A percentile compares a stretch with the other conserved stretches of the same genome.
Evolutionary conservation across 495 filamentous ascomycete genomes (phyloP).

Genomic region (Neurospora sp.): DNA sequence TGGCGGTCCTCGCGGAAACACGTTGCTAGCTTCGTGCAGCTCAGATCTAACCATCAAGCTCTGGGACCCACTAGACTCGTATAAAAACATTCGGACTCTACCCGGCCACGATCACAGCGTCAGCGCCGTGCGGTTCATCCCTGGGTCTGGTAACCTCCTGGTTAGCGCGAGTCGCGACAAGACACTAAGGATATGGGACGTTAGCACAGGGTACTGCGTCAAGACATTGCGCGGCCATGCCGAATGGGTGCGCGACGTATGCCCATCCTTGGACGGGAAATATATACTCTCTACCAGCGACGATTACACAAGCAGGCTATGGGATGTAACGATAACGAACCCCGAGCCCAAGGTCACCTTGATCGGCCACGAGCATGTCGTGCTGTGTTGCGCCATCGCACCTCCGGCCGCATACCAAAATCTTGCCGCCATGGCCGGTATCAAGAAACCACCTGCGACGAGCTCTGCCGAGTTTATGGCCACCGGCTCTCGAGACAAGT

Average conservation of each 20-base stretch:
- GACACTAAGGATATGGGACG: constrained; percentile 82
- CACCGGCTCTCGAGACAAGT: constrained; percentile 85
- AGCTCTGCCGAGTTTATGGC: constrained; percentile 83
- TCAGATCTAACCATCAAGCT: constrained; percentile 90
- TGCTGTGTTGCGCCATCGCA: constrained; percentile 85
- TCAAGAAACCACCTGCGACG: constrained; percentile 65
- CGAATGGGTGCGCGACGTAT: constrained; percentile 87
- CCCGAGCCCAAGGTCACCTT: constrained; percentile 71
- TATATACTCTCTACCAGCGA: constrained; percentile 75
- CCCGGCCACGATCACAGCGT: constrained; percentile 91
- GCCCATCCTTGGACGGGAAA: constrained; percentile 71
- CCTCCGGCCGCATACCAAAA: constrained; percentile 68
- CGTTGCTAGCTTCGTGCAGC: constrained; percentile 81
- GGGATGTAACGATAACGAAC: constrained; percentile 65
- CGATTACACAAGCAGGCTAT: constrained; percentile 71
- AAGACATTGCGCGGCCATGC: constrained; percentile 71
- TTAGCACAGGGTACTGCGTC: constrained; percentile 84
- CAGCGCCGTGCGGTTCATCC: constrained; percentile 79
- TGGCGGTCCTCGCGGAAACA: constrained; percentile 77
- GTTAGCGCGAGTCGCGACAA: constrained; percentile 76
- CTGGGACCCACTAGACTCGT: constrained; percentile 90
- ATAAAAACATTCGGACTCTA: constrained; percentile 90
- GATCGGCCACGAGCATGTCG: constrained; percentile 79
- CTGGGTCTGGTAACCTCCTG: constrained; percentile 65
- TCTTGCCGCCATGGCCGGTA: constrained; percentile 69